Conservation (phyloP, 495 filamentous ascomycete genomes). For the Cercophora sp. region DNA sequence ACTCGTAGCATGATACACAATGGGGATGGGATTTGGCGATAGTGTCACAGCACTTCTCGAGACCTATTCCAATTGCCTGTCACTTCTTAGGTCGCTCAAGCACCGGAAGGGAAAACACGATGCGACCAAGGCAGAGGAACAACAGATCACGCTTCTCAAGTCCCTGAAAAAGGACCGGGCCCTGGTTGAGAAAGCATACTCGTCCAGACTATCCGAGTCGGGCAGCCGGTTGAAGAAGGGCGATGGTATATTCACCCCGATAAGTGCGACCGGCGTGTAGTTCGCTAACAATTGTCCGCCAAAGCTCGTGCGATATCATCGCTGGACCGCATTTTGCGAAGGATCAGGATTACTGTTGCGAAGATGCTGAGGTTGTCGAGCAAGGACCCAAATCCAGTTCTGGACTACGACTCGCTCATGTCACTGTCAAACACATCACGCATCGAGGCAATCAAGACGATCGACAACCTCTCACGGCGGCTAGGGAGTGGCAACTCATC, state of each 20-base stretch:
- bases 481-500: slow-evolving; percentile 19
- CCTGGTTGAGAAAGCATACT: slow-evolving; percentile 27
- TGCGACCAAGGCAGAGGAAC: slow-evolving; percentile 30
- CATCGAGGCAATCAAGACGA: slow-evolving; percentile 30
- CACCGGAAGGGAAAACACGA: slow-evolving; percentile 5
- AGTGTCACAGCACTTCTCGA: slow-evolving; percentile 28
- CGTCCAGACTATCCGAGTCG: slow-evolving; percentile 18
- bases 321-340: slow-evolving; percentile 27
- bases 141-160: slow-evolving; percentile 29
- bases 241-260: slow-evolving; percentile 24
- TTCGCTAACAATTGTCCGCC: background rate
- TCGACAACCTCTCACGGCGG: slow-evolving; percentile 31
- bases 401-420: slow-evolving; percentile 36
- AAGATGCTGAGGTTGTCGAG: slow-evolving; percentile 23
- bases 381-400: slow-evolving; percentile 16
- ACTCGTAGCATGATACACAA: background rate
- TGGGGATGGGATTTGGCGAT: slow-evolving; percentile 28
- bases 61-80: slow-evolving; percentile 35
- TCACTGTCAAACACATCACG: slow-evolving; percentile 33
- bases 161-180: slow-evolving; percentile 29
- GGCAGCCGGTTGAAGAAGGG: slow-evolving; percentile 28
- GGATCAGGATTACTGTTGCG: slow-evolving; percentile 24
- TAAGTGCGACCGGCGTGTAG: background rate
- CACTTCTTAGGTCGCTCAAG: slow-evolving; percentile 29
- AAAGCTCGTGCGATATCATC: slow-evolving; percentile 28